Percentiles rank a stretch among this genome's conserved stretches.
These are phyloP conservation scores for Ophiostoma angusticollis DNA, from an alignment of 2,329 filamentous ascomycete species.

Conservation along the genomic window DNA sequence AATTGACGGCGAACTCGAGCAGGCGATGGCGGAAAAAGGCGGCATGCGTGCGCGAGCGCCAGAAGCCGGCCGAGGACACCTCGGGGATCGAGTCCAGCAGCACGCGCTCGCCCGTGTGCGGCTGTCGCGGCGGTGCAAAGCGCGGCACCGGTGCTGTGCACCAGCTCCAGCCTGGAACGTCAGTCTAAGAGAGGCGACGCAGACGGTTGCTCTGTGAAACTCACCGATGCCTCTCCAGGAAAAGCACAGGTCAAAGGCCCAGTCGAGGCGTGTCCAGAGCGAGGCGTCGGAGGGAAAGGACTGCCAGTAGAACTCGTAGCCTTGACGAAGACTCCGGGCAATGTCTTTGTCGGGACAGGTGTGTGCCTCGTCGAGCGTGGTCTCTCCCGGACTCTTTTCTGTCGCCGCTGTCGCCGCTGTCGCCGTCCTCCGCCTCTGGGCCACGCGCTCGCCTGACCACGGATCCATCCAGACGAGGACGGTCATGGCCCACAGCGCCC, in stretches of 20 bases:
- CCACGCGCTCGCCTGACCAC: conserved; percentile 39
- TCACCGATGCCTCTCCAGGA: conserved; percentile 43
- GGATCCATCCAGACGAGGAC: conserved; percentile 41
- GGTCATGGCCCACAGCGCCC: conserved; percentile 34
- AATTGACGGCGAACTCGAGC: conserved; percentile 38
- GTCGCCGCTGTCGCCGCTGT: neutral
- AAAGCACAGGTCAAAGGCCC: conserved; percentile 41
- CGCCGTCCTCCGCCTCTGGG: conserved; percentile 12
- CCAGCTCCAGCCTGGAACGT: conserved; percentile 41
- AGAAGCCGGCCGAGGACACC: conserved; percentile 32
- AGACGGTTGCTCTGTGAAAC: no score
- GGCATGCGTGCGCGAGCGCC: conserved; percentile 27
- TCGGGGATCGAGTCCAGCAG: conserved; percentile 29
- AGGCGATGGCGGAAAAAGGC: conserved; percentile 35
- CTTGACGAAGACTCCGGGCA: conserved; percentile 17
- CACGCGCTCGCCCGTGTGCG: conserved; percentile 26
- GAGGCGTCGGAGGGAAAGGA: conserved; percentile 38
- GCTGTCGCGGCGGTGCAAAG: conserved; percentile 29
- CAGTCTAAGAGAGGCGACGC: no score
- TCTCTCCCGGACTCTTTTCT: no score
- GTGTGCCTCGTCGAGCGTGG: conserved; percentile 14
- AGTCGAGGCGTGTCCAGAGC: conserved; percentile 37
- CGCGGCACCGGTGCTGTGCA: conserved; percentile 36
- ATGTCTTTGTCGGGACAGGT: conserved; percentile 15
- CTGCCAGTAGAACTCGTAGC: conserved; percentile 46